Base-by-base conservation (phyloP, 106 monocot species). In the Gastrodia elata region DNA sequence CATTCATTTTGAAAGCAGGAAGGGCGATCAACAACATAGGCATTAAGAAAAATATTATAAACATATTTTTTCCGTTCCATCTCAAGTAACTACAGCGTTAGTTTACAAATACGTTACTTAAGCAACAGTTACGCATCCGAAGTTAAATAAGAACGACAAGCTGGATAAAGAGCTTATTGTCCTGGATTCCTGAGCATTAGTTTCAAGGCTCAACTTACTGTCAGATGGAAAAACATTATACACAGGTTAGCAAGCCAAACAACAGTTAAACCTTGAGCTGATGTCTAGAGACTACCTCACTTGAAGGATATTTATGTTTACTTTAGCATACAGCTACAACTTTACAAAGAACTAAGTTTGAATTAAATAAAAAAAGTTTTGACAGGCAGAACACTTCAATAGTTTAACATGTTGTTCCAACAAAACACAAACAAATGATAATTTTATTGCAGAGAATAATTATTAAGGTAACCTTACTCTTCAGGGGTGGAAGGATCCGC, bases 401-500 rank as follows among this genome's bases (percentile, higher is more conserved):
- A 67, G 34, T 36, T 6, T n/a, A 67, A 67, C 67, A 36, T 18
- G 1, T 36, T 3, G 18, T 37, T 67, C 37, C 20, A 43, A 70
- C 41, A 70, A 39, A 10, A 42, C 13, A 70, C 30, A 39, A 70
- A 70, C n/a, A 43, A n/a, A 73, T 70, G n/a, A 42, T 22, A 42
- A 73, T 36, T 3, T 37, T 10, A 33, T 52, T 10, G 1, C 35
- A 22, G 16, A 73, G 34, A 32, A 55, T n/a, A n/a, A 61, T 13
- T 32, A 32, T 9, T 49, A 14, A 52, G 10, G 34, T 52, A 49
- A 2, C 34, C 72, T 84, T 88, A 98, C 98, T 98, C 93, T 81
- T 93, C 93, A 46, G 85, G 93, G 65, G 25, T 71, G 38, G 42
- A 74, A 39, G 98, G 91, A 72, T 98, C 91, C 26, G 91, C 90